Percentiles rank a stretch among this genome's conserved stretches.
phyloP scores from a whole-genome alignment of 1,139 yeast species.

The Yamadazyma conglobata region DNA sequence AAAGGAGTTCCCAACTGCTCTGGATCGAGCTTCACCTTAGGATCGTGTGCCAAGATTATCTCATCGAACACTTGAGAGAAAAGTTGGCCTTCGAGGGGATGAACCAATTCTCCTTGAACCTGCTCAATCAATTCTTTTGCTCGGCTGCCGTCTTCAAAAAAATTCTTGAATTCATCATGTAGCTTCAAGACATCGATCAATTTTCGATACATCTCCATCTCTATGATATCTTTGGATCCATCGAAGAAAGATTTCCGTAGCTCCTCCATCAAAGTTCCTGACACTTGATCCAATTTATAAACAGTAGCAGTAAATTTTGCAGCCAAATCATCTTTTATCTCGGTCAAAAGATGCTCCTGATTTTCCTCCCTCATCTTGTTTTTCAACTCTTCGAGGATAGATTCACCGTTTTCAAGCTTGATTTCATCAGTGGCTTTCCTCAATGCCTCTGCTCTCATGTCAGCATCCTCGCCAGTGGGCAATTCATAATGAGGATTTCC shows the following conservation, averaged over 20 bases:
- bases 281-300: conserved; percentile 17
- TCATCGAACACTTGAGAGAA: no score
- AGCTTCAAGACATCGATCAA: conserved; percentile 14
- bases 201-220: conserved; percentile 19
- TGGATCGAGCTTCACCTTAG: conserved; percentile 19
- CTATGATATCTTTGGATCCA: conserved; percentile 16
- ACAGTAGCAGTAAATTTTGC: conserved; percentile 20
- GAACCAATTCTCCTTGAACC: no score
- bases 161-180: neutral
- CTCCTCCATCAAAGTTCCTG: conserved; percentile 20
- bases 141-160: neutral
- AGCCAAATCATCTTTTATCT: conserved; percentile 14
- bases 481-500: no score
- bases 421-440: conserved; percentile 10
- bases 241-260: conserved; percentile 20
- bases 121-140: no score
- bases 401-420: conserved; percentile 9
- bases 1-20: conserved; percentile 23
- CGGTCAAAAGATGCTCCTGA: conserved; percentile 10
- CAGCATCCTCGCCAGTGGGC: no score
- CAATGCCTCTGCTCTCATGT: no score
- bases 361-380: conserved; percentile 14
- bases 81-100: no score
- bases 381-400: conserved; percentile 10
- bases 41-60: conserved; percentile 19